Evolutionary conservation across 306 rosid species (phyloP), one percentile per base, ranked within the genome.

Genomic region (Datisca glomerata): DNA sequence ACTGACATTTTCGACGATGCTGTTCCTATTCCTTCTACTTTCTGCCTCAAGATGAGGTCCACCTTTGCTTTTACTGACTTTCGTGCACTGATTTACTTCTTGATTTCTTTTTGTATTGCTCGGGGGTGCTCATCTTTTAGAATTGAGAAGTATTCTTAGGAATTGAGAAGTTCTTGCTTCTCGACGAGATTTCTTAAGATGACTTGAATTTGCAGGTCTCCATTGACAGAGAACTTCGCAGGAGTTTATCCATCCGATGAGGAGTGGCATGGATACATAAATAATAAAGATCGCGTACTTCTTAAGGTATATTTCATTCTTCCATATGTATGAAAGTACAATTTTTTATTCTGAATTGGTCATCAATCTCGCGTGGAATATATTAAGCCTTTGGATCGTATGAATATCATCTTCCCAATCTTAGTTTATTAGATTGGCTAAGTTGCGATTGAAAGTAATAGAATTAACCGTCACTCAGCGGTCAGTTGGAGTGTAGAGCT

Each of bases 231-330:
- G 45, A 84, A 60, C 29, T 65, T 67, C 60, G 75, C 76, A 4
- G 74, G 75, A 14, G 82, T 72, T 12, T 89, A 84, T 56, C 79
- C 93, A 3, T 84, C 77, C 4, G 92, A 89, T 52, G 92, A 89
- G 47, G 93, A 75, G 48, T 89, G 95, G 98, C 84, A 89, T 49
- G 98, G 98, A 3, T 89, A 89, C 67, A 80, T 89, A 41, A 80
- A 89, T 28, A 84, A 77, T 24, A 80, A 84, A 41, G 98, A 89
- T 51, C 75, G 98, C 33, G 98, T 89, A 27, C 93, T 89, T 56
- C 96, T 89, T 15, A 89, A 89, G 94, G 98, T 84, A 33, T 36
- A 23, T 1, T 45, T 18, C 31, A n/a, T 12, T 2, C n/a, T 7
- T 43, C 5, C 17, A 2, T 21, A 3, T 7, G 16, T 22, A 12